Evolutionary conservation across 192 early-diverging fungal species (phyloP), one percentile per base, ranked within the genome.

Genomic region (Backusella luteola): DNA sequence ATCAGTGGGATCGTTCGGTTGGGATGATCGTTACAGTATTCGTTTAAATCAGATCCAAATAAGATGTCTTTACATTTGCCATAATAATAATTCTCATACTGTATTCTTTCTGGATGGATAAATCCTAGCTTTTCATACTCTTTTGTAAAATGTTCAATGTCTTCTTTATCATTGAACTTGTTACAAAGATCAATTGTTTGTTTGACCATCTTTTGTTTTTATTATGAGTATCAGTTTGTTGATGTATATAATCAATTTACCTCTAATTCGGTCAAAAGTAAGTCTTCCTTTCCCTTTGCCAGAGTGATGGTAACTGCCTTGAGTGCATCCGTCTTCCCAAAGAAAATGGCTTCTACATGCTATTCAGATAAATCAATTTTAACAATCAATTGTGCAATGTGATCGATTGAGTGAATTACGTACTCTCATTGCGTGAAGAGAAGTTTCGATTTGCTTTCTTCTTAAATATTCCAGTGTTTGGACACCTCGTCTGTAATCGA

Each of bases 31-130:
- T 75, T 11, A 2, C 66, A 53, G 63, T 84, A 84, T 26, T 84
- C 79, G 6, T 53, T 69, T 17, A 84, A 38, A 39, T 76, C 52
- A 1, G 77, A 75, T 36, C 82, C 82, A 73, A 84, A 84, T 1
- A 84, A 66, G 23, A 84, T 70, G 53, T 84, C 82, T 15, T 69
- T 67, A 32, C 63, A 69, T 69, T 42, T 36, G 19, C 74, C 74
- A 17, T 23, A n/a, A 35, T 76, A 21, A 29, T 29, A 76, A 34
- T 76, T 67, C 3, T 69, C 66, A 44, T 76, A 67, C 21, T 68
- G 34, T n/a, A 49, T 32, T 36, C 66, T 21, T 46, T 34, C 49
- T 12, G 76, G 76, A 23, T 53, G 44, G 12, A 23, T 23, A 56
- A 71, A 77, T 12, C 46, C 79, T 6, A 76, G 23, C 41, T 71